Base-by-base conservation (phyloP, 176 grass and related monocot genomes). In the Alloteropsis semialata region DNA sequence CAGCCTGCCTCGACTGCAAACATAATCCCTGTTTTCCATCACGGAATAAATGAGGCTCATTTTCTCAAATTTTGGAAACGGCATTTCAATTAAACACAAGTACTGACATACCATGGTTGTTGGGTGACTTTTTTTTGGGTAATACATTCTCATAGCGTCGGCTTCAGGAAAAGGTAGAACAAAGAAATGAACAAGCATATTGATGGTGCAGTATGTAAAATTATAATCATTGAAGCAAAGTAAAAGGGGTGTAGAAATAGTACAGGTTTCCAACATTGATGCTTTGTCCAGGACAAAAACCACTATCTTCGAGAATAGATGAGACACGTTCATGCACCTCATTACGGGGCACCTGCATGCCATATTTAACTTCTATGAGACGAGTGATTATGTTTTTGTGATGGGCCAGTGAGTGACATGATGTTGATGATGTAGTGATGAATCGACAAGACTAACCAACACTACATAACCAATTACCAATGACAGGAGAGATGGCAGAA, bases 271-370 rank as follows among this genome's bases (percentile, higher is more conserved):
- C 66, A 70, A 69, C 10, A 5, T 56, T 25, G 30, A 80, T 36
- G 15, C 16, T 27, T 79, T 65, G 41, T 80, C 27, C 51, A 29
- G 37, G 51, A 59, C 10, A 13, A 18, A 81, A 41, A 11, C 78
- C 78, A 28, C 41, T 28, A 81, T 57, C 48, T 16, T 22, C 17
- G 10, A 81, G 65, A 69, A 81, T 81, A 11, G 15, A 69, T 56
- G 78, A 81, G 25, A 81, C 49, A 15, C n/a, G 46, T 43, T 29
- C 49, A 43, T 43, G 24, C 6, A 70, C 50, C 36, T 82, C 66
- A 5, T 45, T 12, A 71, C 33, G 79, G 9, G 49, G 15, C 10
- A 69, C 9, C 48, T 51, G 21, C 69, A 72, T 11, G 28, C 8
- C 69, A 72, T 49, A 19, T 71, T 44, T 6, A 72, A 72, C 15